Evolutionary conservation across 345 rosid species (phyloP), one percentile per base, ranked within the genome.

Genomic region (Camelina sativa): DNA sequence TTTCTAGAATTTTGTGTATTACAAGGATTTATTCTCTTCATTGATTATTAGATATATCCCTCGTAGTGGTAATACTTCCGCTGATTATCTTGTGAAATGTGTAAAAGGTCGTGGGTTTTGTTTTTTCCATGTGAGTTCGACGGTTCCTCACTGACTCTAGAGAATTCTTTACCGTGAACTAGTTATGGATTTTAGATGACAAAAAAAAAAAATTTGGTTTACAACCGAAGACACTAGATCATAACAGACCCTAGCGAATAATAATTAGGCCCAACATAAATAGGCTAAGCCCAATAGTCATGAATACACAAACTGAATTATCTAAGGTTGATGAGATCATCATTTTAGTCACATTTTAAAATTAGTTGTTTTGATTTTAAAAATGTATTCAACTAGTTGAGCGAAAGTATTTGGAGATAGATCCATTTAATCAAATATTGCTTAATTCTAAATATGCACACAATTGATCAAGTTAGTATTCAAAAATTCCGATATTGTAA

Each of bases 221-320:
- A 3, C 50, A 5, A 17, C 50, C 2, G 2, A 13, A 44, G 17
- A 44, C 43, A 3, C 13, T 40, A 11, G 13, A 11, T 40, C 43
- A 40, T 40, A 38, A 10, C 13, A 40, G 11, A 11, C 2, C 35
- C 37, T 15, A 35, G 7, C 50, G 13, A 20, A 51, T 8, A 13
- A 56, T 28, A 43, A 11, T 55, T 5, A 34, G 41, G 58, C 71
- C 76, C 71, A 73, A 34, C 7, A 43, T 6, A 38, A 1, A 30
- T 11, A 30, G 5, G 30, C 9, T 30, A 30, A 59, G 47, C 66
- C 37, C 66, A n/a, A 69, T 17, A 69, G 55, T 48, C 20, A 47
- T 51, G 30, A 51, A 22, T 5, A 5, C 28, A 25, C 30, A 54
- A 23, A 34, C 34, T 53, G 8, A 54, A 23, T 28, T 53, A 9